Percentiles rank a stretch among this genome's conserved stretches.
phyloP scores from a whole-genome alignment of 305 asterid species.

The Andrographis paniculata region DNA sequence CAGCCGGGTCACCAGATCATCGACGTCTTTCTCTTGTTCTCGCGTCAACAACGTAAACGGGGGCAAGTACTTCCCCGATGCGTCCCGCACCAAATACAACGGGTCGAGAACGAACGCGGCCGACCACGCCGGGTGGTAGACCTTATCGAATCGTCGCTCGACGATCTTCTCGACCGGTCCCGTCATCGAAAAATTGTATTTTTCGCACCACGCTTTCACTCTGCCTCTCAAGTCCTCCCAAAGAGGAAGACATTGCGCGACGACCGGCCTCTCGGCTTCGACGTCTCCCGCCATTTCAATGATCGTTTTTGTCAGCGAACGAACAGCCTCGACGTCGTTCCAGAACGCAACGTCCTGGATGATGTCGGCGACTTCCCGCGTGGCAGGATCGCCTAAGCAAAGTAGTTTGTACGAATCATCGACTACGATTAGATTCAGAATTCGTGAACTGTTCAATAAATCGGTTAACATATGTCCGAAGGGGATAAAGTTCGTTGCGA shows the following conservation, averaged over 20 bases:
- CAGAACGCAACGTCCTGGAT: constrained; percentile 67
- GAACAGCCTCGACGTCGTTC: constrained; percentile 67
- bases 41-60: constrained; percentile 67
- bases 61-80: constrained; percentile 77
- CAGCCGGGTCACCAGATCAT: constrained; percentile 50
- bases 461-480: constrained; percentile 66
- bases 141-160: constrained; percentile 49
- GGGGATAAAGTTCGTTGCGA: constrained; percentile 32
- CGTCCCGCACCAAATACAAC: constrained; percentile 52
- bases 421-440: constrained; percentile 48
- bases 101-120: constrained; percentile 93
- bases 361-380: constrained; percentile 49
- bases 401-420: constrained; percentile 61
- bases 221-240: constrained; percentile 68
- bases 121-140: constrained; percentile 88
- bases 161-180: constrained; percentile 50
- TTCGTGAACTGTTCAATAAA: constrained; percentile 48
- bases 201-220: constrained; percentile 64
- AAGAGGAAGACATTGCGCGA: constrained; percentile 83
- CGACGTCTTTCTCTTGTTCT: constrained; percentile 84
- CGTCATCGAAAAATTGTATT: constrained; percentile 46
- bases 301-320: constrained; percentile 54
- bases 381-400: constrained; percentile 40
- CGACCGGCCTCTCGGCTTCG: constrained; percentile 67
- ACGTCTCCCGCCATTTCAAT: constrained; percentile 58